phyloP scores from a whole-genome alignment of 1,284 basidiomycete species.

The Ustilago sp. region DNA sequence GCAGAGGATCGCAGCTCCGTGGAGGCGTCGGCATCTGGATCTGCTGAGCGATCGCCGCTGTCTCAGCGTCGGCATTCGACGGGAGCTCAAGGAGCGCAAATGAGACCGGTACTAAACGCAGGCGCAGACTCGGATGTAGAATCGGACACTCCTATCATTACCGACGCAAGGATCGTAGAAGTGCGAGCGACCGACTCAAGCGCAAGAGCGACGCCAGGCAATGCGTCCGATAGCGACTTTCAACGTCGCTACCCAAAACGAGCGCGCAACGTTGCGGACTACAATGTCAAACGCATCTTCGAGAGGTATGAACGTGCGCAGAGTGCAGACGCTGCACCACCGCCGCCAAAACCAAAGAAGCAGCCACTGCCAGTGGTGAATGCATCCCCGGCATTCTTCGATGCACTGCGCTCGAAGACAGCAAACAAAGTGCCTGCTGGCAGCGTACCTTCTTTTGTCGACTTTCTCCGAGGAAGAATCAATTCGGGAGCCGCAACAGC shows the following conservation, averaged over 20 bases:
- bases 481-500: background rate
- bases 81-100: background rate
- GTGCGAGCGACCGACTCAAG: slow-evolving; percentile 13
- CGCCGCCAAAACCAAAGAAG: slow-evolving; percentile 5
- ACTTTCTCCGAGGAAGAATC: slow-evolving; percentile 20
- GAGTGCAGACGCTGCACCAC: background rate
- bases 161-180: slow-evolving; percentile 9
- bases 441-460: slow-evolving; percentile 10
- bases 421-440: background rate
- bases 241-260: slow-evolving; percentile 35
- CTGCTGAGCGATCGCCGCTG: background rate
- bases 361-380: slow-evolving; percentile 6
- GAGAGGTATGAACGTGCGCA: slow-evolving; percentile 17
- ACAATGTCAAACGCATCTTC: slow-evolving; percentile 32
- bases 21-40: background rate
- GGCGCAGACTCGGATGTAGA: slow-evolving; percentile 5
- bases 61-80: background rate
- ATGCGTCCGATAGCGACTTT: slow-evolving; percentile 23
- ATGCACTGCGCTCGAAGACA: slow-evolving; percentile 13
- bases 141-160: slow-evolving; percentile 16
- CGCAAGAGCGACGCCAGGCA: slow-evolving; percentile 9
- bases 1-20: slow-evolving; percentile 2
- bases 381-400: slow-evolving; percentile 27
- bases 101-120: background rate
- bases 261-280: slow-evolving; percentile 35